These are phyloP conservation scores for Fusarium nanum DNA, from an alignment of 2,329 filamentous ascomycete species.

Conservation along the genomic window DNA sequence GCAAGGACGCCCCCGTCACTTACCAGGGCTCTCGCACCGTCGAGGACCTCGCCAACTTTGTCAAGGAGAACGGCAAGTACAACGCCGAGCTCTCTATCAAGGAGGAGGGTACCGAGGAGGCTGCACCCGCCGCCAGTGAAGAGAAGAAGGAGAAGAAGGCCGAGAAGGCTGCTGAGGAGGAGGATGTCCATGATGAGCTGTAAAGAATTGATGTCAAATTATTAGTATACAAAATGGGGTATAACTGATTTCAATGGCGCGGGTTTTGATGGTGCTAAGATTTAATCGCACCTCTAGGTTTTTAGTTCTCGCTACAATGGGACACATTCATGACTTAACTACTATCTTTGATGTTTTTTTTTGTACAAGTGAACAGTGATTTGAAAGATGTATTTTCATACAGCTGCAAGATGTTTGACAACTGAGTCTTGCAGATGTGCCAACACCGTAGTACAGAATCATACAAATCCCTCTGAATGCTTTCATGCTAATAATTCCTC, in stretches of 20 bases:
- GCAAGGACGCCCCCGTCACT: slow-evolving; percentile 85
- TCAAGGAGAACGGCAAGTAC: slow-evolving; percentile 95
- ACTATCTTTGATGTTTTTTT: slow-evolving; percentile 18
- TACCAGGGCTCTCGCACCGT: slow-evolving; percentile 90
- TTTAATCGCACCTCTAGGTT: slow-evolving; percentile 42
- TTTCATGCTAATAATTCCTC: slow-evolving; percentile 10
- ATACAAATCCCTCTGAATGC: slow-evolving; percentile 16
- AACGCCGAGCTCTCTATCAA: slow-evolving; percentile 73
- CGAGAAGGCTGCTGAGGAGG: slow-evolving; percentile 56
- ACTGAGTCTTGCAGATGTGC: slow-evolving; percentile 25
- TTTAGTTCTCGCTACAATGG: slow-evolving; percentile 46
- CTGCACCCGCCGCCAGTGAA: slow-evolving; percentile 65
- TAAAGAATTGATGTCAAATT: slow-evolving; percentile 61
- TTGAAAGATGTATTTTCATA: background rate
- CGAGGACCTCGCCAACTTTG: slow-evolving; percentile 91
- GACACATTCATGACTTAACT: slow-evolving; percentile 42
- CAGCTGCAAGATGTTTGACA: slow-evolving; percentile 1
- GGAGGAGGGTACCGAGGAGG: slow-evolving; percentile 67
- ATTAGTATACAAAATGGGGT: slow-evolving; percentile 47
- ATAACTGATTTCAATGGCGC: slow-evolving; percentile 52
- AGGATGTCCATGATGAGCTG: slow-evolving; percentile 78
- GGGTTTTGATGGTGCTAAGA: slow-evolving; percentile 47
- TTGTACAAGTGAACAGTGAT: background rate
- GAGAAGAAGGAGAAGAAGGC: slow-evolving; percentile 59
- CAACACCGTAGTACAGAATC: slow-evolving; percentile 26